These are phyloP conservation scores for Claviceps sorghi DNA, from an alignment of 2,329 filamentous ascomycete genomes.

Conservation along the genomic window DNA sequence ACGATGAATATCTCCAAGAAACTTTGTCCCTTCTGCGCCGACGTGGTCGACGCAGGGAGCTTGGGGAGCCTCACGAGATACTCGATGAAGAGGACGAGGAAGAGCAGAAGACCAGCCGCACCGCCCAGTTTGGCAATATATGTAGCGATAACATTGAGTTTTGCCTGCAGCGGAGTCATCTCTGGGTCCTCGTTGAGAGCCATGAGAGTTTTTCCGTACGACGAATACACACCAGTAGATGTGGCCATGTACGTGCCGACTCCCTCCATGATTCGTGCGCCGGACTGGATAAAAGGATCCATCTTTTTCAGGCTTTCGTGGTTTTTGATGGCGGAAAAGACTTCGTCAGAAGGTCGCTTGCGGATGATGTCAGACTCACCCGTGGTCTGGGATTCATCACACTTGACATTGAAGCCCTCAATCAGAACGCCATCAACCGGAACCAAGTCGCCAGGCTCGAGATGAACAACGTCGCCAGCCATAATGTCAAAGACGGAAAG, in stretches of 20 bases:
- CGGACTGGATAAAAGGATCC: slow-evolving; percentile 77
- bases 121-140: slow-evolving; percentile 69
- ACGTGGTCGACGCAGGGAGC: slow-evolving; percentile 30
- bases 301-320: slow-evolving; percentile 54
- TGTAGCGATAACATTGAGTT: slow-evolving; percentile 59
- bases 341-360: slow-evolving; percentile 53
- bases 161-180: slow-evolving; percentile 62
- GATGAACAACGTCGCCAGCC: slow-evolving; percentile 54
- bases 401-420: slow-evolving; percentile 59
- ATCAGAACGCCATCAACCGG: slow-evolving; percentile 62
- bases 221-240: slow-evolving; percentile 57
- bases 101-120: slow-evolving; percentile 62
- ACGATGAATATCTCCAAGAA: slow-evolving; percentile 67
- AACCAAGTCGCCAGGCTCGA: slow-evolving; percentile 63
- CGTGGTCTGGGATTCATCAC: slow-evolving; percentile 66
- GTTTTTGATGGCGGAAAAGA: slow-evolving; percentile 53
- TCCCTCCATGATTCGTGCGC: slow-evolving; percentile 61
- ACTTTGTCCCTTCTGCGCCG: slow-evolving; percentile 63
- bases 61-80: slow-evolving; percentile 57
- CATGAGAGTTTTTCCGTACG: slow-evolving; percentile 63
- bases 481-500: slow-evolving; percentile 55
- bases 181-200: slow-evolving; percentile 59
- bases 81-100: slow-evolving; percentile 73
- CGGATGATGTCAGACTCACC: slow-evolving; percentile 64
- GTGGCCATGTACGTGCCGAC: slow-evolving; percentile 63